phyloP scores from a whole-genome alignment of 192 early-diverging fungal genomes.

The Backusella tuberculispora region DNA sequence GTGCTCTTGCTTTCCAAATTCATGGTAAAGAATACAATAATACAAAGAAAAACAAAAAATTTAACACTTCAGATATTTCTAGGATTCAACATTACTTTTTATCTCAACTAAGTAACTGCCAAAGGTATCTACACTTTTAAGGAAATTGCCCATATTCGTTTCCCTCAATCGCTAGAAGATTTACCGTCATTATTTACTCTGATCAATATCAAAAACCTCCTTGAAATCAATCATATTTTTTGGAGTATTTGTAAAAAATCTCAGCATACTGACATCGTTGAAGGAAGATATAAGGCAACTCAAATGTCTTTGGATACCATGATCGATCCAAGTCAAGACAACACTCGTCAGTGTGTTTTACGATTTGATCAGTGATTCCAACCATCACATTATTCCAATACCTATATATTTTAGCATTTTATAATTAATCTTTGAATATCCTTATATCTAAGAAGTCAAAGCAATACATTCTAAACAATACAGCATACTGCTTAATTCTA shows the following conservation, averaged over 20 bases:
- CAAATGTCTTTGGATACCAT: not conserved
- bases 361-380: not conserved
- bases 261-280: too few species aligned
- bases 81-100: conserved; percentile 18
- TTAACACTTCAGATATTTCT: not conserved
- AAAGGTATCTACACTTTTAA: conserved; percentile 11
- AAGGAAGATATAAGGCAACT: not conserved
- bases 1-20: conserved; percentile 14
- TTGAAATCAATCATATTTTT: not conserved
- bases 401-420: not conserved
- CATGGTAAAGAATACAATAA: conserved; percentile 20
- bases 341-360: not conserved
- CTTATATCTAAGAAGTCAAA: not conserved
- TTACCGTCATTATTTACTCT: conserved; percentile 7
- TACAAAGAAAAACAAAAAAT: not conserved
- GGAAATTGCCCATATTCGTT: not conserved
- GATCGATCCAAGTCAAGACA: not conserved
- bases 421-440: not conserved
- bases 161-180: conserved; percentile 6
- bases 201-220: not conserved
- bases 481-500: conserved; percentile 1
- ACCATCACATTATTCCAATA: not conserved
- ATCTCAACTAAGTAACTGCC: not conserved
- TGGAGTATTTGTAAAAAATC: too few species aligned
- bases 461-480: not conserved